Base-by-base conservation (phyloP, 73 alveolate species). In the Paramecium primaurelia region DNA sequence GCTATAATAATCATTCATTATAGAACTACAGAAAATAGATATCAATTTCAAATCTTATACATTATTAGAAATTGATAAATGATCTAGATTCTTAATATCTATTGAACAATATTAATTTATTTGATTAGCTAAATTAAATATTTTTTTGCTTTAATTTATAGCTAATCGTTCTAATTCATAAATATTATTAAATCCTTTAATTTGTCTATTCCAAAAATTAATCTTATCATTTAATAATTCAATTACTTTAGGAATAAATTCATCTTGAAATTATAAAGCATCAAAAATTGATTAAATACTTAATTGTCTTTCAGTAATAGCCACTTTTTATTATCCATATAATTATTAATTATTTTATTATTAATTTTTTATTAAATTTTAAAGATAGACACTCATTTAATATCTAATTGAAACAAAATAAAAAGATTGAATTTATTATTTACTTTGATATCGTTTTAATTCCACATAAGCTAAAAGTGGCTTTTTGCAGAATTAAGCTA, bases 381-480 rank as follows among this genome's bases (percentile, higher is more conserved):
- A 73, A 1, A 73, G 59, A 16, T 73, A 25, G 6, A 38, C 7
- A 40, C 59, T 73, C 40, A 73, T 73, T 73, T 40, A 9, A 73
- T 36, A 37, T 73, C 37, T 36, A 16, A 38, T 38, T 5, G 18
- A 37, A 30, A 30, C 40, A 40, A 37, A 73, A 10, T 73, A 73
- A 38, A 37, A 36, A 3, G 60, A 36, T 38, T 73, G 11, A 8
- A 37, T 44, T 73, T 37, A 73, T 30, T 73, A 22, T 38, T 30
- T 30, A 8, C 59, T 30, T 20, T 40, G 42, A 47, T 80, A 80
- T 10, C 54, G 25, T 28, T 80, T 80, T 18, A 80, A 49, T 80
- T 80, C 71, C 0, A 80, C 91, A 80, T 45, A 80, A 6, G 77
- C 91, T 49, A 80, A 45, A 2, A 80, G 38, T 11, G 91, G 91